Evolutionary conservation across 495 filamentous ascomycete species (phyloP).

Genomic region (Hypoxylon trugodes): DNA sequence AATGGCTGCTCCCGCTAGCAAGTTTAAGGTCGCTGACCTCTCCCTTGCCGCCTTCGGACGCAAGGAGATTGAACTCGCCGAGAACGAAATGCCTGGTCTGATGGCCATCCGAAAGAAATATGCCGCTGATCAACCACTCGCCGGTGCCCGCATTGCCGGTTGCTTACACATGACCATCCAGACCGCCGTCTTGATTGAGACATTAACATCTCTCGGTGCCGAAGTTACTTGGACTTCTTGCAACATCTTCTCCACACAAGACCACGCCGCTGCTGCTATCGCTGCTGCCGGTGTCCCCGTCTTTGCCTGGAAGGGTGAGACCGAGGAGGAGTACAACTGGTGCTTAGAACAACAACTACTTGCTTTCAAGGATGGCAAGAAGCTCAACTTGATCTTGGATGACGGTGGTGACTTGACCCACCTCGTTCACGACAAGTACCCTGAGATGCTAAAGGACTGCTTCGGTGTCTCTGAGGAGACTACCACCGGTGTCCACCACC

Average conservation of each 20-base stretch:
- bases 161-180: conserved; percentile 99
- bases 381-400: conserved; percentile 97
- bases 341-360: conserved; percentile 97
- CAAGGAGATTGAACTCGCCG: conserved; percentile 97
- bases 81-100: conserved; percentile 98
- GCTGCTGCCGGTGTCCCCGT: conserved; percentile 93
- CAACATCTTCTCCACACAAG: conserved; percentile 99
- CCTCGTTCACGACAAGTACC: conserved; percentile 97
- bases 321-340: conserved; percentile 99
- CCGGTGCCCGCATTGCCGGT: conserved; percentile 88
- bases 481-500: conserved; percentile 98
- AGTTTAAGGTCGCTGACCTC: conserved; percentile 98
- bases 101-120: conserved; percentile 96
- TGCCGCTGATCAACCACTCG: conserved; percentile 88
- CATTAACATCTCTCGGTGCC: conserved; percentile 88
- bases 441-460: conserved; percentile 95
- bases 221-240: conserved; percentile 98
- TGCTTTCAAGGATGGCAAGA: conserved; percentile 96
- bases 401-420: conserved; percentile 98
- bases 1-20: conserved; percentile 84
- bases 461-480: conserved; percentile 99
- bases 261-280: conserved; percentile 97
- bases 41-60: conserved; percentile 97
- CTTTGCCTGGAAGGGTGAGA: conserved; percentile 99
- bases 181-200: conserved; percentile 99